Conservation (phyloP, 495 filamentous ascomycete species). For the Thermothielavioides terrestris region DNA sequence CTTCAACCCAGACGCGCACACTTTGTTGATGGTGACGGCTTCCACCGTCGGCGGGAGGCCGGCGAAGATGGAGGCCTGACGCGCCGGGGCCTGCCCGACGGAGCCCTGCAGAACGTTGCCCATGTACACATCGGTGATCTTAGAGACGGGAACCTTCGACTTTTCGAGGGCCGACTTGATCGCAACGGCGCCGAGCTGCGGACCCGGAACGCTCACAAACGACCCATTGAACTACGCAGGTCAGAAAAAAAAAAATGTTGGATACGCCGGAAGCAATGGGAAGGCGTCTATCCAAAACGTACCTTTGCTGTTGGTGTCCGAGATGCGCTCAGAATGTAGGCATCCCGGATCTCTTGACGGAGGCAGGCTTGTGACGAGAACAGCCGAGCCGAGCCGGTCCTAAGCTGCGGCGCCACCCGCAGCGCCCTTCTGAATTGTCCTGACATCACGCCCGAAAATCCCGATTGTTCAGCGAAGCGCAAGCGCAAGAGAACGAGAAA, state of each 20-base stretch:
- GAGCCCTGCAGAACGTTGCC: constrained; percentile 86
- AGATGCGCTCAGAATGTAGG: constrained; percentile 81
- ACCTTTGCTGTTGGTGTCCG: constrained; percentile 87
- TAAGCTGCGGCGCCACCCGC: constrained; percentile 14
- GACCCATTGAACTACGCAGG: constrained; percentile 77
- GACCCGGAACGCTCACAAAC: constrained; percentile 70
- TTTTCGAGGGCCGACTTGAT: constrained; percentile 84
- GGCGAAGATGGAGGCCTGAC: constrained; percentile 84
- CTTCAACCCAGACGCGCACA: constrained; percentile 91
- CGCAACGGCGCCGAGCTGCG: constrained; percentile 74
- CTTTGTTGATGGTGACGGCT: constrained; percentile 90
- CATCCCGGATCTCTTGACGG: constrained; percentile 70
- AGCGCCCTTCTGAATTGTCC: constrained; percentile 13
- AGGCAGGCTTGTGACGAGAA: constrained; percentile 55
- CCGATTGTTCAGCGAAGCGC: background rate
- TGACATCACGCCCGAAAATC: constrained; percentile 3
- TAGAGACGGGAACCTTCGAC: constrained; percentile 64
- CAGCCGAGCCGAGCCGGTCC: constrained; percentile 40
- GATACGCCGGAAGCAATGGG: background rate
- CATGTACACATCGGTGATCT: constrained; percentile 90
- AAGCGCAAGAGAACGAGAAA: background rate
- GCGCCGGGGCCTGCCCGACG: constrained; percentile 82
- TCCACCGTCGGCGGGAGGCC: constrained; percentile 71
- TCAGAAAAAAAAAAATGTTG: constrained; percentile 7
- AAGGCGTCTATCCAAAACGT: constrained; percentile 11